Evolutionary conservation across 2,329 filamentous ascomycete species (phyloP), one percentile per base, ranked within the genome.

Genomic region (Fusarium musae): DNA sequence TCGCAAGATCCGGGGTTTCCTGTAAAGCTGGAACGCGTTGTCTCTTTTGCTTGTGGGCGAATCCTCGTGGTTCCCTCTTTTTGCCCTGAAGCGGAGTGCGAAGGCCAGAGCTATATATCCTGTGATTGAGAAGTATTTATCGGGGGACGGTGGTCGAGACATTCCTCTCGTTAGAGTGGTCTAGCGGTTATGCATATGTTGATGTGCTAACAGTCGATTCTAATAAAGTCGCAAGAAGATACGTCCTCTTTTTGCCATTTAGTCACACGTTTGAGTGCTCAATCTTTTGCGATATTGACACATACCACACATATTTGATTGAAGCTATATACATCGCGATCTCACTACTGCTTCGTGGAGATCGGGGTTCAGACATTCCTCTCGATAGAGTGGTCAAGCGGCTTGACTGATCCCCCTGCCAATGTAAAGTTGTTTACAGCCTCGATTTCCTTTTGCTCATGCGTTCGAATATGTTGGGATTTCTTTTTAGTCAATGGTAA

Each of bases 31-130:
- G 23, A 23, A 23, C 23, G 23, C 23, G 15, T 16, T n/a, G 23
- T 8, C 49, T 53, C 32, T 37, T 36, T 52, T 52, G 17, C 12
- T 16, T 4, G 2, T 9, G 9, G 3, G 32, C 15, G 49, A 53
- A 16, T 36, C n/a, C 32, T 37, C 0, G 3, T 0, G 9, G 15
- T 2, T 36, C 0, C 26, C 13, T 30, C 1, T 47, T 47, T 47
- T 47, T 47, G 9, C 26, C 26, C 5, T 30, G 5, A 46, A 19
- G 17, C 43, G 17, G 17, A 46, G 12, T 46, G 23, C 8, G 5
- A 46, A 10, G 23, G 23, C 43, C 0, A 28, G 23, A 36, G 30
- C 15, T 34, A 15, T 36, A 36, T 50, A 50, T 50, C 11, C 16
- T 23, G 32, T 36, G 3, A 52, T 19, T 26, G n/a, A 8, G 32